phyloP scores from a whole-genome alignment of 495 filamentous ascomycete genomes.

The Aspergillus cavernicola region DNA sequence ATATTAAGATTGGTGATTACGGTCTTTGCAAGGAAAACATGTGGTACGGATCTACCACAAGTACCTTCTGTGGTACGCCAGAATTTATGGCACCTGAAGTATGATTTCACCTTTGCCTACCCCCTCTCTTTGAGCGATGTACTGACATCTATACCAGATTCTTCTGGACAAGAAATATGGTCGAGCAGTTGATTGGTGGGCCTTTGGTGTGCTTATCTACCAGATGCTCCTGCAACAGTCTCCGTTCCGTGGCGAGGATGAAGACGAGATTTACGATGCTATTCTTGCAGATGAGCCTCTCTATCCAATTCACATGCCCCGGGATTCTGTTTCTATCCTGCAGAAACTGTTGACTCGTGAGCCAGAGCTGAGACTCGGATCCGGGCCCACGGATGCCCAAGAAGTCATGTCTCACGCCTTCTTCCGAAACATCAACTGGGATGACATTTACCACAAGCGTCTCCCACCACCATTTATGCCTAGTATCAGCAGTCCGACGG shows the following conservation, averaged over 20 bases:
- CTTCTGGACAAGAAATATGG: conserved; percentile 98
- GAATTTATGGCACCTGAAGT: conserved; percentile 99
- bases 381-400: conserved; percentile 95
- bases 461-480: conserved; percentile 86
- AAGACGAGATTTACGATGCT: conserved; percentile 99
- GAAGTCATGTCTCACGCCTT: conserved; percentile 99
- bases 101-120: conserved; percentile 27
- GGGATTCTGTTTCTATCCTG: conserved; percentile 94
- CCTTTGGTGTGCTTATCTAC: conserved; percentile 99
- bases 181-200: conserved; percentile 99
- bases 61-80: conserved; percentile 97
- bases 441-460: conserved; percentile 94
- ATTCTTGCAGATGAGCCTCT: conserved; percentile 97
- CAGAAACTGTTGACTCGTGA: conserved; percentile 97
- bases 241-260: conserved; percentile 97
- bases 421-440: conserved; percentile 97
- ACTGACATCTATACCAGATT: conserved; percentile 57
- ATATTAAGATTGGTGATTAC: conserved; percentile 98
- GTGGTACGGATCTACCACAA: conserved; percentile 96
- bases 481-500: conserved; percentile 81
- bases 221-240: conserved; percentile 99
- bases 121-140: neutral
- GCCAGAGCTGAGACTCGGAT: conserved; percentile 86
- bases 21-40: conserved; percentile 99
- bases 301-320: conserved; percentile 98